phyloP scores from a whole-genome alignment of 768 basidiomycete genomes.

The Tubosaeta sp. region DNA sequence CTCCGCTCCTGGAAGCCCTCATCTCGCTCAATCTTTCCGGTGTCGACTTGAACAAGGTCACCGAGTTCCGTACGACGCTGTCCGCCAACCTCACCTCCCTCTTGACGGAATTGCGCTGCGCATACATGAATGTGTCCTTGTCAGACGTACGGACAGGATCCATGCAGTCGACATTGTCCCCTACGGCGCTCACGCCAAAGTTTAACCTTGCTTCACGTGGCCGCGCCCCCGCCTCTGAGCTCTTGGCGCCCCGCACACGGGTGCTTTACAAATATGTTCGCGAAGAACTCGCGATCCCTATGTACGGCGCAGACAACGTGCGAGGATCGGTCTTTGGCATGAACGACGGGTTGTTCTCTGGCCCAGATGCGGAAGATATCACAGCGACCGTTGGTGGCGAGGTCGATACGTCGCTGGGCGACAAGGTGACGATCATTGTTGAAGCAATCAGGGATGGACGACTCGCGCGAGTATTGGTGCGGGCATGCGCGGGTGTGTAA shows the following conservation, averaged over 20 bases:
- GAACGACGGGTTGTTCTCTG: conserved; percentile 6
- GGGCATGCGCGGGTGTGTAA: conserved; percentile 38
- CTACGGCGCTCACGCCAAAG: conserved; percentile 26
- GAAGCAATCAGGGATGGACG: conserved; percentile 77
- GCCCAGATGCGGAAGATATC: conserved; percentile 37
- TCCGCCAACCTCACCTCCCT: conserved; percentile 14
- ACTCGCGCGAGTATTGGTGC: conserved; percentile 53
- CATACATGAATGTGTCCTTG: conserved; percentile 25
- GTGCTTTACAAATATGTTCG: conserved; percentile 77
- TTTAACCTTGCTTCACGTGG: conserved; percentile 48
- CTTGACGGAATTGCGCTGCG: conserved; percentile 27
- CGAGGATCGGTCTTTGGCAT: conserved; percentile 56
- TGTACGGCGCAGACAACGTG: conserved; percentile 78
- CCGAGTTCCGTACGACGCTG: conserved; percentile 19
- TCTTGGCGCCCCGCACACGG: conserved; percentile 50
- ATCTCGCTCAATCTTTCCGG: conserved; percentile 6
- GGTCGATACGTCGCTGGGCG: conserved; percentile 56
- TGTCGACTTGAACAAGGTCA: conserved; percentile 21
- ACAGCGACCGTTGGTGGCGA: conserved; percentile 9
- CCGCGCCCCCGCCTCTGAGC: conserved; percentile 59
- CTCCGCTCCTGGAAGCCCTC: conserved; percentile 53
- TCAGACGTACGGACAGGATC: conserved; percentile 15
- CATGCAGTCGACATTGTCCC: conserved; percentile 8
- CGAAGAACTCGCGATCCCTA: conserved; percentile 63
- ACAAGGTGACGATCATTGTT: conserved; percentile 69